Evolutionary conservation across 345 rosid species (phyloP).

Genomic region (Alliaria petiolata): DNA sequence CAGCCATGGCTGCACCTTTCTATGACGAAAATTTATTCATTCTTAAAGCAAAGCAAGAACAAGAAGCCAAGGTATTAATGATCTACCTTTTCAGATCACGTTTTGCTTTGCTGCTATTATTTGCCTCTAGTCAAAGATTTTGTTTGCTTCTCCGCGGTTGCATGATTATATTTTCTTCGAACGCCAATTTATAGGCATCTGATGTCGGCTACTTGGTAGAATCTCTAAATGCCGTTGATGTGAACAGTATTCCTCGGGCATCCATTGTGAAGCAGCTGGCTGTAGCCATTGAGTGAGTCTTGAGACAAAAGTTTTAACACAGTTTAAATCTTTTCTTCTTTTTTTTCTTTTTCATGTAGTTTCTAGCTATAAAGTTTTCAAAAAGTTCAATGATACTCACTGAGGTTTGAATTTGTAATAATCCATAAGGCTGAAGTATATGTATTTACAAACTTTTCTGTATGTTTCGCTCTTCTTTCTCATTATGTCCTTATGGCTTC

Average conservation of each 20-base stretch:
- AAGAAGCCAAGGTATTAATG: conserved; percentile 65
- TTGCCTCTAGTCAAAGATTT: conserved; percentile 1
- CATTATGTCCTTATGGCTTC: not conserved
- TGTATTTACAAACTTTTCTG: not conserved
- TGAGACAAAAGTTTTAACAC: not conserved
- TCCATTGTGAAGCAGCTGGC: conserved; percentile 79
- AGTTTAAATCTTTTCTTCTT: not conserved
- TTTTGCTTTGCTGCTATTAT: not conserved
- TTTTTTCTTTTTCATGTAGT: conserved; percentile 3
- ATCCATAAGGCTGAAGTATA: not conserved
- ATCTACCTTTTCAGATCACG: not conserved
- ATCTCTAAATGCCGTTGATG: conserved; percentile 47
- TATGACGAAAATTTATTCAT: conserved; percentile 65
- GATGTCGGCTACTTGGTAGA: conserved; percentile 53
- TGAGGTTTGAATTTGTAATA: conserved; percentile 5
- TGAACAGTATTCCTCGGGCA: conserved; percentile 61
- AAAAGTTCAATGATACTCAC: not conserved
- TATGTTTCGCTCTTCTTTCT: not conserved
- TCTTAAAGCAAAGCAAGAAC: conserved; percentile 63
- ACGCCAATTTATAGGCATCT: conserved; percentile 41
- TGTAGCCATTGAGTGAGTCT: conserved; percentile 75
- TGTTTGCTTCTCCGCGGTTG: not conserved
- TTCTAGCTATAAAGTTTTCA: not conserved
- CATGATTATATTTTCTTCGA: not conserved
- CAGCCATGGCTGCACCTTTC: conserved; percentile 63